Conservation (phyloP, 495 filamentous ascomycete species). For the Aspergillus baeticus region DNA sequence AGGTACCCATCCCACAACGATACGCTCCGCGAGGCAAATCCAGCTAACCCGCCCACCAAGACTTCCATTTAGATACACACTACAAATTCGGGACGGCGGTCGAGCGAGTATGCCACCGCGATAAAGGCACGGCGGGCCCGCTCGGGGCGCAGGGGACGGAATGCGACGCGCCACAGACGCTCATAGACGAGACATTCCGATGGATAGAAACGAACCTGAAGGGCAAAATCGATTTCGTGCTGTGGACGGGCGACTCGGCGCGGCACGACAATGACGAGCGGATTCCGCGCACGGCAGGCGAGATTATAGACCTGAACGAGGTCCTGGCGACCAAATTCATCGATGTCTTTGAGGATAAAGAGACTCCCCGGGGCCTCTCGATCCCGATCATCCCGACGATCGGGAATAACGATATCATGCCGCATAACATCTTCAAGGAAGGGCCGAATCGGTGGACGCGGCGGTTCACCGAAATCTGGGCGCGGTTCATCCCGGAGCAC, state of each 20-base stretch:
- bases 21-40: neutral
- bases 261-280: constrained; percentile 91
- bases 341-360: constrained; percentile 61
- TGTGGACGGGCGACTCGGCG: constrained; percentile 97
- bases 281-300: constrained; percentile 68
- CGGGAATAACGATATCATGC: constrained; percentile 96
- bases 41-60: constrained; percentile 46
- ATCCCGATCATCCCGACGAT: constrained; percentile 88
- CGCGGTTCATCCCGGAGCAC: constrained; percentile 83
- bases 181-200: constrained; percentile 86
- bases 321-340: constrained; percentile 73
- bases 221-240: constrained; percentile 86
- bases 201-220: constrained; percentile 88
- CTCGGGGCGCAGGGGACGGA: constrained; percentile 83
- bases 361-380: constrained; percentile 51
- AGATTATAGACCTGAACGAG: constrained; percentile 75
- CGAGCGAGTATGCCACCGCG: constrained; percentile 75
- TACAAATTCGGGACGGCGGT: constrained; percentile 75
- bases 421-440: constrained; percentile 86
- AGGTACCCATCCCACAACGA: constrained; percentile 51
- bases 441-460: constrained; percentile 86
- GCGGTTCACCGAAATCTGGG: constrained; percentile 72
- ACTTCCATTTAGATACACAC: constrained; percentile 85
- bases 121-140: constrained; percentile 70
- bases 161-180: constrained; percentile 78